Conservation (phyloP, 345 rosid species). For the Diplotaxis tenuifolia region DNA sequence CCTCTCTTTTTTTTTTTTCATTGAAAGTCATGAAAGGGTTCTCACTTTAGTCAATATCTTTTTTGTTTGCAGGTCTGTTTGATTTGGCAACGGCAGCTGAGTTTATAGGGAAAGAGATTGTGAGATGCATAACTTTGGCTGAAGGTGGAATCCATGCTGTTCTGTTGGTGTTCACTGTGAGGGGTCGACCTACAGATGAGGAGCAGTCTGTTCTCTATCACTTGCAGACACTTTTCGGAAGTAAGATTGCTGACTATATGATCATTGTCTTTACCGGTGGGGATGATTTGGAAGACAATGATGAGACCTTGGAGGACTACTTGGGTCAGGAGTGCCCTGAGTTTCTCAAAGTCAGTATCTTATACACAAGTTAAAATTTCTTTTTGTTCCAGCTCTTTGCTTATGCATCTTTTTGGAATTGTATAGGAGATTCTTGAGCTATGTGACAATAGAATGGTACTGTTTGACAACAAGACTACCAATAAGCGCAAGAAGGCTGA, state of each 20-base stretch:
- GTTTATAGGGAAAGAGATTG: slow-evolving; percentile 79
- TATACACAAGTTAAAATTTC: neutral
- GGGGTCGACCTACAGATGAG: slow-evolving; percentile 64
- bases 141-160: slow-evolving; percentile 92
- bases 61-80: slow-evolving; percentile 59
- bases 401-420: neutral
- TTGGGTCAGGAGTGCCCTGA: slow-evolving; percentile 64
- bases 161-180: slow-evolving; percentile 67
- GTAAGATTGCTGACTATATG: slow-evolving; percentile 71
- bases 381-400: neutral
- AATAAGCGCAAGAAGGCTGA: slow-evolving; percentile 50
- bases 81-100: slow-evolving; percentile 64
- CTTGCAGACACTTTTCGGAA: slow-evolving; percentile 75
- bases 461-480: slow-evolving; percentile 82
- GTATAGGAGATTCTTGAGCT: slow-evolving; percentile 59
- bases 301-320: slow-evolving; percentile 75
- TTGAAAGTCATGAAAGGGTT: neutral
- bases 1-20: neutral
- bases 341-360: slow-evolving; percentile 63
- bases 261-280: slow-evolving; percentile 94
- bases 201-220: slow-evolving; percentile 63
- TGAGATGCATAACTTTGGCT: slow-evolving; percentile 72
- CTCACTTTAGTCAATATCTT: neutral
- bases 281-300: slow-evolving; percentile 80
- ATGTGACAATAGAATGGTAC: slow-evolving; percentile 58